Base-by-base conservation (phyloP, 2,329 filamentous ascomycete species). In the Akanthomyces uredinophilus region DNA sequence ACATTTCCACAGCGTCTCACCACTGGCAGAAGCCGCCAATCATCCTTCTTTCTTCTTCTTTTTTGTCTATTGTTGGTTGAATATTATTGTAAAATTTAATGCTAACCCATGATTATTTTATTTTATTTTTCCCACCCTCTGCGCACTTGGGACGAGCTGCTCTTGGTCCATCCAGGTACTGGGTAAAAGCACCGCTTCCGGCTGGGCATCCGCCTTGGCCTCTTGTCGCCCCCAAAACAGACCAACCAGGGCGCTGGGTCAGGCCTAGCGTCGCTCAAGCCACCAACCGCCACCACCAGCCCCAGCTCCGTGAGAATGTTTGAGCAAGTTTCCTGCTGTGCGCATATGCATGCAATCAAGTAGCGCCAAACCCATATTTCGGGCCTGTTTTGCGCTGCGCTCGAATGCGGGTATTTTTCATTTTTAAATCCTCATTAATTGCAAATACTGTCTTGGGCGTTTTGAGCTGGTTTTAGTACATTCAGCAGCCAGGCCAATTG, bases 321-420 rank as follows among this genome's bases (percentile, higher is more conserved):
- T 75, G 73, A 75, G 73, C 73, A 75, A 75, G 73, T 75, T 75
- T 73, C 63, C 32, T 32, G 20, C 64, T 64, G 59, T n/a, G n/a
- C n/a, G n/a, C n/a, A n/a, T n/a, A n/a, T 64, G 53, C 60, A 61
- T 59, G 43, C 24, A 43, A n/a, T n/a, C n/a, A n/a, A 39, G 59
- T 49, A 65, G 66, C 63, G 62, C 65, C 43, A 61, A 56, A 54
- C 37, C 35, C 46, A 32, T 20, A 13, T 24, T 18, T 8, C 20
- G 13, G 8, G 29, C 43, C 44, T 47, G n/a, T n/a, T n/a, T n/a
- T n/a, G n/a, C 32, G 29, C 55, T 49, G 43, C 55, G 55, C 43
- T 58, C 43, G 32, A 57, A 58, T 37, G 55, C 43, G 55, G 55
- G 43, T 43, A 44, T 55, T 54, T 20, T 13, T 22, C 2, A n/a